Conservation (phyloP, 2,329 filamentous ascomycete genomes). For the Plectosphaerella sp. region DNA sequence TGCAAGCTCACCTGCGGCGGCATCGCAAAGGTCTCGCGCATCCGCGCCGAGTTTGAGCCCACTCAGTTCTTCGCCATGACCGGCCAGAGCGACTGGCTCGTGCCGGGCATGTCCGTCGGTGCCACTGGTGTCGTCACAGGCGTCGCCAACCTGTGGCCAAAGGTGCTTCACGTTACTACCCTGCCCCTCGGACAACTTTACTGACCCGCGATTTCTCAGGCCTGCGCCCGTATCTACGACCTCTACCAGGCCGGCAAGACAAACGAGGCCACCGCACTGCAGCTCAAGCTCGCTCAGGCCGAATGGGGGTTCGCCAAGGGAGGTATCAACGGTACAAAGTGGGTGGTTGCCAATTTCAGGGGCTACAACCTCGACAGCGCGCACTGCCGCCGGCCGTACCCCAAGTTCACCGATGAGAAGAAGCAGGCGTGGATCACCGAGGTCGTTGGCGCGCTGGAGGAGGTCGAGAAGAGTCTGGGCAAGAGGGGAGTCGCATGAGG, state of each 20-base stretch:
- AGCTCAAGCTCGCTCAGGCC: conserved; percentile 44
- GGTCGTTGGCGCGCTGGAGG: conserved; percentile 7
- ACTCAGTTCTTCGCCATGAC: conserved; percentile 64
- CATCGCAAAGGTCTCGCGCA: conserved; percentile 65
- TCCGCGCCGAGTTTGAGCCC: conserved; percentile 44
- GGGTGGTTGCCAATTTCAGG: conserved; percentile 47
- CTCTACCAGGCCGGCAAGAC: conserved; percentile 41
- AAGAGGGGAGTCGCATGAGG: neutral
- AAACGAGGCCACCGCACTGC: conserved; percentile 41
- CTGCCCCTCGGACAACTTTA: too few species aligned
- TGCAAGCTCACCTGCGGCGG: conserved; percentile 72
- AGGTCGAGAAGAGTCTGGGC: conserved; percentile 10
- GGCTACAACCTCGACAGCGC: conserved; percentile 47
- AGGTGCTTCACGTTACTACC: conserved; percentile 6
- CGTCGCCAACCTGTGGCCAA: conserved; percentile 57
- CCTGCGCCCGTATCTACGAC: conserved; percentile 44
- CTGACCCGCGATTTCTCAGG: conserved; percentile 6
- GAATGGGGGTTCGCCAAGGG: conserved; percentile 55
- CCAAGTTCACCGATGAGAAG: conserved; percentile 33
- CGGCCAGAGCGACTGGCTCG: conserved; percentile 69
- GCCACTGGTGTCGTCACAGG: conserved; percentile 58
- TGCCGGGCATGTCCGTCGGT: conserved; percentile 55
- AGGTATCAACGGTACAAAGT: conserved; percentile 59
- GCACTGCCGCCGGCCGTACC: conserved; percentile 51
- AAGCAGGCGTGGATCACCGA: conserved; percentile 27